A percentile compares a stretch with the other conserved stretches of the same genome.
phyloP scores from a whole-genome alignment of 2,329 filamentous ascomycete species.

The Talaromyces sp. region DNA sequence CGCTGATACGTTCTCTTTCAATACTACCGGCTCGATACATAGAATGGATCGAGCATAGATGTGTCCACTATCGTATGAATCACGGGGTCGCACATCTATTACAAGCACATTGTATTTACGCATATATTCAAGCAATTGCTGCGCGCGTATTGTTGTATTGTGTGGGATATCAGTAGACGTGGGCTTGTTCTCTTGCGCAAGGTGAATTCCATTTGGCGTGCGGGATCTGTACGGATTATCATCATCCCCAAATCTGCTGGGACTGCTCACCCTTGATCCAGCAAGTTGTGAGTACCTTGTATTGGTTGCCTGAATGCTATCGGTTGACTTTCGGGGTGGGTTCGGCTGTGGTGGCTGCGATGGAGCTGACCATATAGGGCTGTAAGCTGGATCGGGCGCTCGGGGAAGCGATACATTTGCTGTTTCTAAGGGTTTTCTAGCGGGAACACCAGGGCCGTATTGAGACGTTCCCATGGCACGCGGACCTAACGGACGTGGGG shows the following conservation, averaged over 20 bases:
- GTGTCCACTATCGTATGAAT: constrained; percentile 82
- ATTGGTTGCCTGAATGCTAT: constrained; percentile 39
- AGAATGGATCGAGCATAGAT: constrained; percentile 80
- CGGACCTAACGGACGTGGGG: constrained; percentile 39
- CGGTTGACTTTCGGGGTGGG: constrained; percentile 40
- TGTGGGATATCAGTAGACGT: constrained; percentile 50
- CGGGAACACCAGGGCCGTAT: constrained; percentile 37
- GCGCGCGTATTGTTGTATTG: constrained; percentile 62
- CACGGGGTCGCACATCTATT: constrained; percentile 78
- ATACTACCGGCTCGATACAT: constrained; percentile 80
- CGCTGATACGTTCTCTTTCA: constrained; percentile 65
- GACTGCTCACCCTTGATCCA: constrained; percentile 34
- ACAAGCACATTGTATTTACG: constrained; percentile 65
- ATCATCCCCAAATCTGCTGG: constrained; percentile 31
- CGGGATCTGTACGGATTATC: constrained; percentile 45
- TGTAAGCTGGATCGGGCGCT: constrained; percentile 49
- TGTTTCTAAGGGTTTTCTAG: constrained; percentile 40
- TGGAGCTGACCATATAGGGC: constrained; percentile 43
- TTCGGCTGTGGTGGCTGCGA: constrained; percentile 35
- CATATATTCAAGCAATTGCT: constrained; percentile 70
- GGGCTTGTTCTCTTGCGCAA: constrained; percentile 40
- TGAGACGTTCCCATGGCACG: constrained; percentile 41
- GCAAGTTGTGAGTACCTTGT: constrained; percentile 36
- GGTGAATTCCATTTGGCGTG: constrained; percentile 43
- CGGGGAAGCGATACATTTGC: constrained; percentile 40